Base-by-base conservation (phyloP, 2,329 filamentous ascomycete species). In the Pyrenochaeta sp. region DNA sequence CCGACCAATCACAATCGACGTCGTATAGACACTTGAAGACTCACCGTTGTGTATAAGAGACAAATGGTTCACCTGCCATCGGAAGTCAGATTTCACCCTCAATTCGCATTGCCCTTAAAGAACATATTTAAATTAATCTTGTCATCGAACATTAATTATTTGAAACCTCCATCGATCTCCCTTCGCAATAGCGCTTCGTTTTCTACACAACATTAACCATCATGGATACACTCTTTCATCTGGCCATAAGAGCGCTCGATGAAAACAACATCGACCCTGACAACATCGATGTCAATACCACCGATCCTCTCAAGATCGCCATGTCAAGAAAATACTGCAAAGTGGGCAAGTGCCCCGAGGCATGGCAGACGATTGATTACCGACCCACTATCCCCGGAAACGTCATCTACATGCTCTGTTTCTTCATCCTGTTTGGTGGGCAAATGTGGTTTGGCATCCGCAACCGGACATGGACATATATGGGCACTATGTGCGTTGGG, bases 401-500 rank as follows among this genome's bases (percentile, higher is more conserved):
- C 63, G 68, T 80, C 52, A 79, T 84, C 70, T 85, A 84, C 71
- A 64, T 81, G 0, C 73, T 79, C 37, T 77, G 81, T 66, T 85
- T 85, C 69, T 79, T 75, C 36, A 12, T 83, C 2, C 71, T 82
- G 22, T 73, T 83, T 1, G 32, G 83, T 2, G 71, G 75, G n/a
- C 85, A 87, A 53, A 39, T 83, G 9, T 77, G 73, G 4, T 75
- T 85, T 8, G 84, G 84, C 7, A 69, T 83, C 50, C 78, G 77
- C 37, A 82, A 81, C 65, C 80, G 79, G 54, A 84, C 85, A 49
- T 87, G 82, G 80, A 83, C 82, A 7, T 85, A 84, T 64, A 77
- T 81, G 71, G 67, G 78, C 15, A 81, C 79, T 0, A 76, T 85
- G 63, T 66, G 74, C 9, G 54, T 78, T 3, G 85, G 83, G 8